Evolutionary conservation across 2,329 filamentous ascomycete genomes (phyloP).

Genomic region (Whalleya microplaca): DNA sequence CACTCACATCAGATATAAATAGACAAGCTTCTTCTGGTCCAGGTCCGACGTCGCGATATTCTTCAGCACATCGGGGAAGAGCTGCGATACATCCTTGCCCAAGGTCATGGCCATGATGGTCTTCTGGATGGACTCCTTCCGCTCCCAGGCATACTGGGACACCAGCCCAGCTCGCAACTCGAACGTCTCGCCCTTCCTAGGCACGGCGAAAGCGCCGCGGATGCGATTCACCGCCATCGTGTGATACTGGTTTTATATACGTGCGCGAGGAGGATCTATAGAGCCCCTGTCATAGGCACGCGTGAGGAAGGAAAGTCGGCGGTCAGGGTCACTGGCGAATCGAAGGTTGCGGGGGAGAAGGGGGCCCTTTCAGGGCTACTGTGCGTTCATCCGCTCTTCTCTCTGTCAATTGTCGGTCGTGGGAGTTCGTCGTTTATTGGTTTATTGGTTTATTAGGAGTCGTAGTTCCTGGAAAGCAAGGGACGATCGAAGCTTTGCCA

Average conservation of each 20-base stretch:
- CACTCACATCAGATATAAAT: constrained; percentile 91
- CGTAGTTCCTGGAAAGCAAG: constrained; percentile 2
- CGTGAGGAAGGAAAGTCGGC: constrained; percentile 3
- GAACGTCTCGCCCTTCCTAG: constrained; percentile 96
- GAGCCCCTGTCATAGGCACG: background rate
- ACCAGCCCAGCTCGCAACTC: constrained; percentile 94
- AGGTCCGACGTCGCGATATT: constrained; percentile 95
- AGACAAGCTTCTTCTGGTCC: constrained; percentile 99
- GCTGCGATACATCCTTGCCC: constrained; percentile 94
- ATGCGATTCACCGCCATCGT: constrained; percentile 96
- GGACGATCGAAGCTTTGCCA: background rate
- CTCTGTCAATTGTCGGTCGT: background rate
- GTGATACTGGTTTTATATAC: constrained; percentile 25
- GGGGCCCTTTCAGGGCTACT: constrained; percentile 36
- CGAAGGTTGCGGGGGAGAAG: constrained; percentile 16
- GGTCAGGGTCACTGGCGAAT: constrained; percentile 7
- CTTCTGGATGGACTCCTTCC: constrained; percentile 98
- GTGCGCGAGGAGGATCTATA: constrained; percentile 14
- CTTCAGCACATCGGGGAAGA: constrained; percentile 97
- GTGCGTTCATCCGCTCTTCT: constrained; percentile 25
- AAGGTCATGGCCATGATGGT: constrained; percentile 99
- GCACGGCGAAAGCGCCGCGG: constrained; percentile 87
- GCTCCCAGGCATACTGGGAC: constrained; percentile 98
- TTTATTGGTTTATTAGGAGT: constrained; percentile 7
- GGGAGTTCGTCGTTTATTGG: no score